A percentile compares a stretch with the other conserved stretches of the same genome.
Evolutionary conservation across 2,329 filamentous ascomycete species (phyloP).

Genomic region (Leptographium flavum): DNA sequence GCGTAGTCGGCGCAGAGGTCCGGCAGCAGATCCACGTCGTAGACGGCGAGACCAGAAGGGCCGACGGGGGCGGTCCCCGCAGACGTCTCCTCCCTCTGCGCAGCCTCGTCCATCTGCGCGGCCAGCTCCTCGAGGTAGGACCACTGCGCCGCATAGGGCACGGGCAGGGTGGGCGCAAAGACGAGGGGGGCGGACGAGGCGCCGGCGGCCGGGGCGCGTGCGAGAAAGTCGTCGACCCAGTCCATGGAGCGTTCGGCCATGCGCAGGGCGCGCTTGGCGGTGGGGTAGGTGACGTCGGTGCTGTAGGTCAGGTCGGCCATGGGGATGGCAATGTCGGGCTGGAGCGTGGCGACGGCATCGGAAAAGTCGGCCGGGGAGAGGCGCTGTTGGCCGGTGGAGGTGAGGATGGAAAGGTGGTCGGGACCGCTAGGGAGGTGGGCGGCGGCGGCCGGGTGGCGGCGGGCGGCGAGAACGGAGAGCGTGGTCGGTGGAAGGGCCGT

Average conservation of each 20-base stretch:
- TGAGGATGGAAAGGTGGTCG: conserved; percentile 61
- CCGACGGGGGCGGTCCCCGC: conserved; percentile 36
- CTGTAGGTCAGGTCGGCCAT: conserved; percentile 53
- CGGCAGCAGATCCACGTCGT: conserved; percentile 55
- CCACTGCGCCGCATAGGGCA: conserved; percentile 61
- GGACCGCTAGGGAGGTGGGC: conserved; percentile 59
- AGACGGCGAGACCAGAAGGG: conserved; percentile 56
- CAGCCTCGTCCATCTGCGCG: conserved; percentile 25
- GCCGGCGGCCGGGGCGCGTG: conserved; percentile 18
- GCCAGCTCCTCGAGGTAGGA: conserved; percentile 64
- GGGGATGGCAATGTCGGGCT: conserved; percentile 68
- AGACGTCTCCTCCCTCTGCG: too few relatives aligned
- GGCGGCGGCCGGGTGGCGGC: conserved; percentile 61
- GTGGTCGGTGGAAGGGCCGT: conserved; percentile 53
- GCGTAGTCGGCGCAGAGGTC: conserved; percentile 45
- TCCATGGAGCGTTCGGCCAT: conserved; percentile 78
- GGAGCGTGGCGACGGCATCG: conserved; percentile 46
- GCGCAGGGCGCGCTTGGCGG: conserved; percentile 59
- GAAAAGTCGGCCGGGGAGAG: conserved; percentile 57
- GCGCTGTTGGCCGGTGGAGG: conserved; percentile 70
- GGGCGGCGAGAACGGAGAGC: conserved; percentile 59
- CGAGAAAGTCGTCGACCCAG: conserved; percentile 62
- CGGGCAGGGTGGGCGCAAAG: conserved; percentile 58
- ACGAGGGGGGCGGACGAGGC: conserved; percentile 20
- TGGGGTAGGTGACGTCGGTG: conserved; percentile 18